phyloP scores from a whole-genome alignment of 2,329 filamentous ascomycete species.

The Raffaelea ambrosiae region DNA sequence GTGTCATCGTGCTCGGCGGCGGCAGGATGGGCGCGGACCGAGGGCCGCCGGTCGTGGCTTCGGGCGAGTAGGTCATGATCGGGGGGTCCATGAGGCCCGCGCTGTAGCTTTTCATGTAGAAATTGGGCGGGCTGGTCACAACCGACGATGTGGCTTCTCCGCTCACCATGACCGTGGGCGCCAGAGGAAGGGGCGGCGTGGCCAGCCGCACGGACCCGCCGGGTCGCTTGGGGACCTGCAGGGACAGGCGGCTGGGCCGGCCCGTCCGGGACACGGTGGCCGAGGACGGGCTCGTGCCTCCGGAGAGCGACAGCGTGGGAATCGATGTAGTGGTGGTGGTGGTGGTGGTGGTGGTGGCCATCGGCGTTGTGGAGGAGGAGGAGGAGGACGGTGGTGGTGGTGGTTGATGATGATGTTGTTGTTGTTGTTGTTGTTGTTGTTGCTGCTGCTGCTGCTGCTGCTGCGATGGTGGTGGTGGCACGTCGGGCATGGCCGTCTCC shows the following conservation, averaged over 20 bases:
- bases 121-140: neutral
- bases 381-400: too few species aligned
- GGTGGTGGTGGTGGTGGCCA: too few species aligned
- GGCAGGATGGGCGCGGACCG: too few species aligned
- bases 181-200: slow-evolving; percentile 15
- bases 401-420: too few species aligned
- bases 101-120: too few species aligned
- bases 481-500: neutral
- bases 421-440: too few species aligned
- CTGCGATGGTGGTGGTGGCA: neutral
- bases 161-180: slow-evolving; percentile 19
- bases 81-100: too few species aligned
- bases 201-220: slow-evolving; percentile 23
- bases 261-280: slow-evolving; percentile 8
- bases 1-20: too few species aligned
- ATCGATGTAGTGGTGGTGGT: neutral
- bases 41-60: too few species aligned
- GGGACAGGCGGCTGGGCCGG: slow-evolving; percentile 42
- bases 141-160: slow-evolving; percentile 12
- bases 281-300: neutral
- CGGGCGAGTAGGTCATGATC: too few species aligned
- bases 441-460: too few species aligned
- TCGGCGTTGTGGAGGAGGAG: too few species aligned
- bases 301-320: neutral
- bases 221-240: slow-evolving; percentile 46